A percentile compares a stretch with the other conserved stretches of the same genome.
These are phyloP conservation scores for Tuber calosporum DNA, from an alignment of 495 filamentous ascomycete species.

Conservation along the genomic window DNA sequence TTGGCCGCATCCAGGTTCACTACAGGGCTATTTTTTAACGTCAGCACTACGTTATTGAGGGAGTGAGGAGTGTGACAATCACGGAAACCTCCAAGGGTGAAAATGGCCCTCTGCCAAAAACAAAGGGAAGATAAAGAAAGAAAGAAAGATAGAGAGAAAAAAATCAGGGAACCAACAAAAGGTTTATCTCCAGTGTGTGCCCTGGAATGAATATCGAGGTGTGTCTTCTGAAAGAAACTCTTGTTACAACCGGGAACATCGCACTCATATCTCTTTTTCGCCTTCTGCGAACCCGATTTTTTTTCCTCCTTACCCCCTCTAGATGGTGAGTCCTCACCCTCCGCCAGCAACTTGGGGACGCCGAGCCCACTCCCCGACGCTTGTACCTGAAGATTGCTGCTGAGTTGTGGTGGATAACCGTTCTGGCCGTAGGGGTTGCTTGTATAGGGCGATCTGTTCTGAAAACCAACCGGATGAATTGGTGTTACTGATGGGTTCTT, in stretches of 20 bases:
- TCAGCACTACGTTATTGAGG: conserved; percentile 13
- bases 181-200: conserved; percentile 88
- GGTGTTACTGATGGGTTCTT: conserved; percentile 33
- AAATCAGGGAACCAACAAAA: conserved; percentile 53
- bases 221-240: conserved; percentile 84
- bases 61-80: conserved; percentile 1
- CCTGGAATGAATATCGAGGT: conserved; percentile 83
- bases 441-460: conserved; percentile 21
- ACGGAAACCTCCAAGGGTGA: conserved; percentile 5
- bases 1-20: conserved; percentile 65
- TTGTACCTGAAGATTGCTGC: conserved; percentile 27
- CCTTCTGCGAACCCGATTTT: conserved; percentile 42
- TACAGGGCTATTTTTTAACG: conserved; percentile 55
- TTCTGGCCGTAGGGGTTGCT: conserved; percentile 17
- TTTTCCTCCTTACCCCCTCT: conserved; percentile 34
- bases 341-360: conserved; percentile 31
- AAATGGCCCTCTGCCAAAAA: background rate
- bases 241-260: conserved; percentile 68
- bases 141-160: background rate
- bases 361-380: conserved; percentile 21
- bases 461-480: conserved; percentile 30
- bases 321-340: conserved; percentile 24
- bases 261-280: conserved; percentile 66
- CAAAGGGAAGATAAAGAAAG: background rate
- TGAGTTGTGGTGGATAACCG: conserved; percentile 27